Base-by-base conservation (phyloP, 345 rosid species). In the Schrenkiella parvula region DNA sequence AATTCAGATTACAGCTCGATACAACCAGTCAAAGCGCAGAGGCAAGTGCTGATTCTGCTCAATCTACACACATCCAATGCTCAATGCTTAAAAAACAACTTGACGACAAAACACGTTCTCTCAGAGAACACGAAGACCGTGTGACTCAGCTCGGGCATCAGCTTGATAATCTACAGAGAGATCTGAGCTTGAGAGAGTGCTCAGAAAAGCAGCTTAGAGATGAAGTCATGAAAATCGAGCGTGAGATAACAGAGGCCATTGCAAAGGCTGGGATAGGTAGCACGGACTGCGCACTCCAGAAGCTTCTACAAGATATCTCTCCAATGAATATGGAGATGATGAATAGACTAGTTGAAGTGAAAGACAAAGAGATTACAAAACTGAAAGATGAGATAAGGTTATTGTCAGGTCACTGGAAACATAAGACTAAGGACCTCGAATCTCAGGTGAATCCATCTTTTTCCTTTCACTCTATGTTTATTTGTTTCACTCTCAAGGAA, bases 361-460 rank as follows among this genome's bases (percentile, higher is more conserved):
- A 89, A 64, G 96, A 89, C 61, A 86, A 77, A 66, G 90, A 89
- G 79, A 81, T 95, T 66, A 76, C 76, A 6, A 87, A 73, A 66
- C 71, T 95, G 29, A 88, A 79, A 77, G 97, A 91, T 53, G 95
- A 95, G 74, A 74, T 91, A 57, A 78, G 84, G 77, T 61, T 88
- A 39, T 84, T 95, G 84, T 85, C 96, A 43, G 82, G 84, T 44
- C 93, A 87, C 46, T 93, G 99, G 97, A 88, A 88, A 79, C 80
- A 79, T 21, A 87, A 88, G 82, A 88, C 85, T 3, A 82, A 85
- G 35, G 98, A 91, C 53, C 43, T 91, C 50, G 96, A 95, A 71
- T 79, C 87, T 26, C 97, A 89, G 93, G 97, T 91, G 7, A 15
- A 18, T 38, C 39, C 35, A 41, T 39, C 2, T 48, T 50, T 3